Base-by-base conservation (phyloP, 768 basidiomycete species). In the Steccherinum ochraceum region DNA sequence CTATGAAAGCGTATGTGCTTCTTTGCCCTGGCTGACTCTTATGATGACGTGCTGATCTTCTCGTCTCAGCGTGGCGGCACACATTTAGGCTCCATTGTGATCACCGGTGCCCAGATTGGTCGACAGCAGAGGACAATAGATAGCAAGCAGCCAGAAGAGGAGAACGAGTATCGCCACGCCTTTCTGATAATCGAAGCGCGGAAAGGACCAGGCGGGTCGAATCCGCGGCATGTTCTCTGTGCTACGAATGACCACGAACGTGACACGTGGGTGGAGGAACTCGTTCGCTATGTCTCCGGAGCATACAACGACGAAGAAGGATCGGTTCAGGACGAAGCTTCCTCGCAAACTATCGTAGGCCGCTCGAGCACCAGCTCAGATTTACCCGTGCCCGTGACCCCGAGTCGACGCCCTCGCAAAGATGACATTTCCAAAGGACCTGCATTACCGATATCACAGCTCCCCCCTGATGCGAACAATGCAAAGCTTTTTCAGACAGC, bases 31-130 rank as follows among this genome's bases (percentile, higher is more conserved):
- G 16, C 52, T 46, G 18, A 45, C 21, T 20, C 24, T 42, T 52
- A 5, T 45, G 25, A 12, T 53, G 19, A 40, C 12, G 16, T 52
- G 40, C 27, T 46, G 44, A 47, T 40, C 30, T 48, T 61, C 57
- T 56, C 48, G 55, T 64, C n/a, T n/a, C n/a, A 86, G 93, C 89
- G 93, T 41, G 94, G 93, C 19, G 96, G 96, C 26, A 69, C 84
- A 10, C 91, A 94, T 64, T 75, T 97, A 23, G 95, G 95, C 44
- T 89, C 93, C 12, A 98, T 99, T 57, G 66, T 71, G 44, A 83
- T 99, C 51, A 85, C 89, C n/a, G 86, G 86, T 40, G 94, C 96
- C 23, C 92, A 96, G 62, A 98, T 99, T 52, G 96, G 95, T 10
- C 84, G 95, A 24, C 96, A 98, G 61, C 91, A 96, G 63, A 78